A percentile compares a stretch with the other conserved stretches of the same genome.
phyloP scores from a whole-genome alignment of 441 rosid genomes.

The Brassica balearica region DNA sequence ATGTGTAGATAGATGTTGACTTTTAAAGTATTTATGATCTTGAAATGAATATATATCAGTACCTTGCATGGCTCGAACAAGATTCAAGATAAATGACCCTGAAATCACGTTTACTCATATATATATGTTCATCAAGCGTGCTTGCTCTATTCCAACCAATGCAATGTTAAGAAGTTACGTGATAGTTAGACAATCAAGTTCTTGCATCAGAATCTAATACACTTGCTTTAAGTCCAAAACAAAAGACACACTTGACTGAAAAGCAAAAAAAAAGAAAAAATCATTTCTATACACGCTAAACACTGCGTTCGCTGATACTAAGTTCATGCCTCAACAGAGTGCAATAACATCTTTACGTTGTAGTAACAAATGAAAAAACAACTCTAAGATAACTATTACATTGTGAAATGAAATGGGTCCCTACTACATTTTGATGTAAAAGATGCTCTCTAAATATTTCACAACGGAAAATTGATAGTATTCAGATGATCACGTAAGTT shows the following conservation, averaged over 20 bases:
- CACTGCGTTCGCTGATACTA: not conserved
- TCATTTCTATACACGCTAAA: not conserved
- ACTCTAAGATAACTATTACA: not conserved
- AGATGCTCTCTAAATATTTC: conserved; percentile 23
- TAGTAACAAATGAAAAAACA: not conserved
- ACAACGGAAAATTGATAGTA: conserved; percentile 25
- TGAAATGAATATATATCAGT: not conserved
- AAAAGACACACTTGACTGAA: not conserved
- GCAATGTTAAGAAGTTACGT: not conserved
- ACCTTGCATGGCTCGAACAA: not conserved
- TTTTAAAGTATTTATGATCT: conserved; percentile 24
- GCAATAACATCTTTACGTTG: not conserved
- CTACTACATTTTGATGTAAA: conserved; percentile 24
- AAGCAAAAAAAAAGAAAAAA: not conserved
- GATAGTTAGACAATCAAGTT: not conserved
- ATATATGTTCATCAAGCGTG: conserved; percentile 2
- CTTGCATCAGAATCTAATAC: not conserved
- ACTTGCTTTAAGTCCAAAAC: not conserved
- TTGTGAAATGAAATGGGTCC: conserved; percentile 23
- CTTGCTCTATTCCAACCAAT: not conserved
- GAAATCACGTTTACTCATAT: not conserved
- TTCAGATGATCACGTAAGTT: conserved; percentile 38
- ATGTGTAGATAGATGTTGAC: conserved; percentile 19
- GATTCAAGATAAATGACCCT: not conserved
- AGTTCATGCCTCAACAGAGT: no score